A percentile compares a stretch with the other conserved stretches of the same genome.
Conservation (phyloP, 129 eudicot species). For the Flaveria bidentis region DNA sequence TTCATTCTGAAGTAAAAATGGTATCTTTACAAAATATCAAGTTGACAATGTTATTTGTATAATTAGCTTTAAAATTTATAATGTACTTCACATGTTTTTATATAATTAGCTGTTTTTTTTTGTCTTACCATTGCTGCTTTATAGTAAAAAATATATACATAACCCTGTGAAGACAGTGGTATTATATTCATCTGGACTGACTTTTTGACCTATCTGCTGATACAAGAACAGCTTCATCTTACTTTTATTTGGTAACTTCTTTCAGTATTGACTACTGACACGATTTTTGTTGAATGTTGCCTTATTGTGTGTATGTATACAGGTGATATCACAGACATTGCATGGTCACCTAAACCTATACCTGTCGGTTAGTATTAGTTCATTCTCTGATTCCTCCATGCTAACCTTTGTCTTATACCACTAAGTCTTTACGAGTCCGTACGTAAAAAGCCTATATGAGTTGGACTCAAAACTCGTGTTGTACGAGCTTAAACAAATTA, state of each 20-base stretch:
- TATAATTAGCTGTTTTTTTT: neutral
- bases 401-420: neutral
- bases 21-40: neutral
- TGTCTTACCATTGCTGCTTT: no score
- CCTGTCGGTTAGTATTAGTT: conserved; percentile 53
- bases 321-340: conserved; percentile 93
- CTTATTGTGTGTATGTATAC: conserved; percentile 30
- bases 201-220: no score
- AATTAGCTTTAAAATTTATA: neutral
- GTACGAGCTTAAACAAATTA: neutral
- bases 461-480: neutral
- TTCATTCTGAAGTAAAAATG: neutral
- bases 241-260: conserved; percentile 5
- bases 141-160: no score
- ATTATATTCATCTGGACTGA: no score
- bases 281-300: conserved; percentile 12
- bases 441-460: conserved; percentile 4
- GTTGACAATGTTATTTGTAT: neutral
- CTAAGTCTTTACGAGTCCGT: neutral
- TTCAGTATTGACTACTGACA: neutral
- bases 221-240: neutral
- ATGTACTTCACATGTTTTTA: conserved; percentile 2
- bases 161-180: no score
- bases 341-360: conserved; percentile 78
- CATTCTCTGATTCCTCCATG: neutral